Conservation (phyloP, 306 rosid species). For the Heteromeles arbutifolia region DNA sequence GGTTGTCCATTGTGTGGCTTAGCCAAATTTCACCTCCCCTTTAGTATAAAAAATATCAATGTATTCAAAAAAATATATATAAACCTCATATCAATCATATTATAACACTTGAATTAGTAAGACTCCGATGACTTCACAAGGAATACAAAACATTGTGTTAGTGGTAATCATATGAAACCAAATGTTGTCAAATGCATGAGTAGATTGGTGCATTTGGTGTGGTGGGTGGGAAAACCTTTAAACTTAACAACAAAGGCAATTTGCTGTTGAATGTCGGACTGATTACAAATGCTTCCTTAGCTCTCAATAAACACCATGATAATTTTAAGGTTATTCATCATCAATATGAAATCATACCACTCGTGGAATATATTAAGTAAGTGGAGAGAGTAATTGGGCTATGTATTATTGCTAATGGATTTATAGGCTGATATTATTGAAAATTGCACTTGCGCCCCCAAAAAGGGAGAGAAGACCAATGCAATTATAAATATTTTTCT, state of each 20-base stretch:
- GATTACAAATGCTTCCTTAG: constrained; percentile 25
- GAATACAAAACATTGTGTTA: neutral
- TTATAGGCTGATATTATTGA: neutral
- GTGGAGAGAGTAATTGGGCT: neutral
- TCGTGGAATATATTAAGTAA: neutral
- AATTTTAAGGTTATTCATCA: neutral
- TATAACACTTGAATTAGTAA: too few species aligned
- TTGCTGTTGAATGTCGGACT: constrained; percentile 18
- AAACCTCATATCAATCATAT: too few species aligned
- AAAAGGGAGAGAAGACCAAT: neutral
- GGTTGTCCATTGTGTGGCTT: too few species aligned
- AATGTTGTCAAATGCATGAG: neutral
- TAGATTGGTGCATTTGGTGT: neutral
- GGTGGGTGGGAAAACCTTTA: constrained; percentile 14
- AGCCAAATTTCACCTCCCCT: too few species aligned
- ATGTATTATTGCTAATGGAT: neutral
- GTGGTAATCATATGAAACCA: neutral
- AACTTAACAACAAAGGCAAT: constrained; percentile 6
- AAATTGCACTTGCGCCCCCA: neutral
- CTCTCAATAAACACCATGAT: constrained; percentile 15
- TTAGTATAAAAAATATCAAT: too few species aligned
- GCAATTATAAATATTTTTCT: too few species aligned
- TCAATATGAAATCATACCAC: neutral
- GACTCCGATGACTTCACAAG: too few species aligned
- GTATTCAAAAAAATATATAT: too few species aligned